These are phyloP conservation scores for Arthrobotrys sinensis DNA, from an alignment of 2,329 filamentous ascomycete genomes.

Conservation along the genomic window DNA sequence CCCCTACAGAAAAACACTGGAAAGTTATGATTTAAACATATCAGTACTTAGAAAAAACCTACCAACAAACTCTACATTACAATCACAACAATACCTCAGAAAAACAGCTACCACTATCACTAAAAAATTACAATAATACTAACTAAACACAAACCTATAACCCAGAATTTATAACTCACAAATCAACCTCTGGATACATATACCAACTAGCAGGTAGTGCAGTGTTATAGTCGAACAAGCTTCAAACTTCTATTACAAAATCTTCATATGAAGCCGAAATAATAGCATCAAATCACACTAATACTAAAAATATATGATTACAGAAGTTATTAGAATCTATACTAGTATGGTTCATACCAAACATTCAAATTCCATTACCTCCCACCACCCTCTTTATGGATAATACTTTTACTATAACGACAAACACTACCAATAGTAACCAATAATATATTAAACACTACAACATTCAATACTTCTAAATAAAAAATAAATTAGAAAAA, in stretches of 20 bases:
- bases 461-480: not conserved
- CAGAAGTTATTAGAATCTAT: too few species aligned
- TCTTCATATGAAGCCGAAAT: not conserved
- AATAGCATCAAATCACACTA: not conserved
- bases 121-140: not conserved
- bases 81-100: too few species aligned
- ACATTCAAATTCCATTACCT: too few species aligned
- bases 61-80: not conserved
- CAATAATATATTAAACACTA: not conserved
- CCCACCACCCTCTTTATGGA: too few species aligned
- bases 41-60: conserved; percentile 8
- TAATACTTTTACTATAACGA: too few species aligned
- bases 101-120: not conserved
- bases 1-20: conserved; percentile 24
- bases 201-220: not conserved
- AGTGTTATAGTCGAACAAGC: conserved; percentile 8
- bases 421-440: too few species aligned
- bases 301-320: not conserved
- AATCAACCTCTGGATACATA: not conserved
- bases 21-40: conserved; percentile 6
- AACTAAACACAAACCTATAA: conserved; percentile 3
- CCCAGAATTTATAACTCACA: not conserved
- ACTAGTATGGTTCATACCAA: too few species aligned
- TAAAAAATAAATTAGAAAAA: conserved; percentile 24
- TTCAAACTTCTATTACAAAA: not conserved